These are phyloP conservation scores for Plasmodium sp. DNA, from an alignment of 169 alveolate species.

Conservation along the genomic window DNA sequence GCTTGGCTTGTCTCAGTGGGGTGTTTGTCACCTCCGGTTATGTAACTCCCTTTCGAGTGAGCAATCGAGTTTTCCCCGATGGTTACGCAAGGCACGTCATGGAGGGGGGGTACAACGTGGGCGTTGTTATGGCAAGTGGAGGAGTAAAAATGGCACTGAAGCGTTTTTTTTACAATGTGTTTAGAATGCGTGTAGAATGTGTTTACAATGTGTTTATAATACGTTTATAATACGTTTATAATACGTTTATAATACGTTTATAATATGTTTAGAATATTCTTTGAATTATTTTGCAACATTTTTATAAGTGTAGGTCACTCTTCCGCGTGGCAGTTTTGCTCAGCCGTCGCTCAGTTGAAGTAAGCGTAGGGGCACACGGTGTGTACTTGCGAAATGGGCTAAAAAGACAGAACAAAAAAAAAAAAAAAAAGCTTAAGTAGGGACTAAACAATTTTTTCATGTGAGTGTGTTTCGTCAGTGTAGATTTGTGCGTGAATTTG, in stretches of 20 bases:
- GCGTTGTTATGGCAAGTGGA: not conserved
- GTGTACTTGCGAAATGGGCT: not conserved
- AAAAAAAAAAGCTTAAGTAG: not conserved
- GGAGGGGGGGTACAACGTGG: not conserved
- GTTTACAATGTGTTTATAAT: not conserved
- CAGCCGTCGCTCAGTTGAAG: not conserved
- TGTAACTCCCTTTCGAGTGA: not conserved
- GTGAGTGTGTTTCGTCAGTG: not conserved
- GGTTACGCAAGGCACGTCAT: not conserved
- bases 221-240: not conserved
- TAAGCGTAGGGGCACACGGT: not conserved
- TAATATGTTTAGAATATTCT: not conserved
- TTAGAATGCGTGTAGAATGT: not conserved
- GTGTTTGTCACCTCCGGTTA: not conserved
- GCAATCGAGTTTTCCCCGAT: not conserved
- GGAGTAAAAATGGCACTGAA: not conserved
- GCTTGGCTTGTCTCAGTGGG: not conserved
- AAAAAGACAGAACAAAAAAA: constrained; percentile 1
- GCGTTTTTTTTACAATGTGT: not conserved
- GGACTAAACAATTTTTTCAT: not conserved
- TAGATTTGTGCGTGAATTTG: not conserved
- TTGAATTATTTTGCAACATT: not conserved
- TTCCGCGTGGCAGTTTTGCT: not conserved
- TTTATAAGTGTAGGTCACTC: not conserved
- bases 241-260: not conserved